Evolutionary conservation across 2,329 filamentous ascomycete genomes (phyloP), one percentile per base, ranked within the genome.

Genomic region (Salinomyces thailandicus): DNA sequence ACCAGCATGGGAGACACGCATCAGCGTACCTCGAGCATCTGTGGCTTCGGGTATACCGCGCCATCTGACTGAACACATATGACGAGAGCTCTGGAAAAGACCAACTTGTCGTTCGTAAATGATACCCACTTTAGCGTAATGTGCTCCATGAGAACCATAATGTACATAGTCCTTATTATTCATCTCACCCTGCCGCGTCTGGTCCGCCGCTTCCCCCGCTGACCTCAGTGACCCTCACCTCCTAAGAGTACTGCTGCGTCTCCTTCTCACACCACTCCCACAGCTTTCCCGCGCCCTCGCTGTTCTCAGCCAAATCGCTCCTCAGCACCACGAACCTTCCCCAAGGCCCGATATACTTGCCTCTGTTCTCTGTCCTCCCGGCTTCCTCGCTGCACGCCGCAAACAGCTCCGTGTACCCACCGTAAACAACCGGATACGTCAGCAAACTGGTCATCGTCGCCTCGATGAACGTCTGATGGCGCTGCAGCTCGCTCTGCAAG

Each of bases 211-310:
- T n/a, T n/a, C n/a, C n/a, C n/a, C n/a, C n/a, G n/a, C n/a, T n/a
- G n/a, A n/a, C n/a, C n/a, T n/a, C n/a, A n/a, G n/a, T n/a, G n/a
- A n/a, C n/a, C n/a, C n/a, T n/a, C n/a, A n/a, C 18, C 33, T 20
- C 20, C 11, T 37, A 38, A 22, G 15, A 5, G 29, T 35, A 46
- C 24, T 22, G 18, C 43, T 41, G 35, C 28, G 45, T 49, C 42
- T 62, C 52, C 45, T 54, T 51, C 46, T 64, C 61, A 46, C 57
- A 61, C 55, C 59, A 64, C 31, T 58, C 53, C 60, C 59, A 66
- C 32, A 66, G 55, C 46, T 54, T 57, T 42, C 43, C 39, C 31
- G 53, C 19, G 20, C 52, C 51, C 6, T 47, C 53, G 16, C 52
- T 48, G n/a, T 53, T 57, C 9, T 58, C 48, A 15, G 42, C 38